Conservation (phyloP, 129 eudicot species). For the Silybum marianum region DNA sequence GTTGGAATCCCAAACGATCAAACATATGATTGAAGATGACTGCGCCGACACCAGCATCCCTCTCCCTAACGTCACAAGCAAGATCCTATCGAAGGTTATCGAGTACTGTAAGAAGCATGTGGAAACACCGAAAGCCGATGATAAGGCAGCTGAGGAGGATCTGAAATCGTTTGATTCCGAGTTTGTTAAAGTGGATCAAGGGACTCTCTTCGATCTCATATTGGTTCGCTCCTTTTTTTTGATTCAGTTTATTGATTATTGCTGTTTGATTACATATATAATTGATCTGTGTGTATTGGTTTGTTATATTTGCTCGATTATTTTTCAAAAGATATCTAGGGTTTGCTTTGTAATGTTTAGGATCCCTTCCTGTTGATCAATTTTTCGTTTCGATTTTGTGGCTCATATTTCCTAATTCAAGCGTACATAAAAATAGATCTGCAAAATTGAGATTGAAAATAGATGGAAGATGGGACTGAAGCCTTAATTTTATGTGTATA, state of each 20-base stretch:
- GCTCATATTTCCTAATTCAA: background rate
- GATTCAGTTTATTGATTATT: background rate
- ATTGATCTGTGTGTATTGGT: background rate
- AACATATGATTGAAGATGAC: slow-evolving; percentile 77
- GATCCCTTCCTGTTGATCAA: background rate
- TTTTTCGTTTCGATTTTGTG: background rate
- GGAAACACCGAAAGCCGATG: slow-evolving; percentile 45
- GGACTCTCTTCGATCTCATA: slow-evolving; percentile 77
- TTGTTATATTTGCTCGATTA: background rate
- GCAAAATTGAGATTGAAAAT: background rate
- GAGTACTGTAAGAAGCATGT: slow-evolving; percentile 91
- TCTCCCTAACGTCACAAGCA: slow-evolving; percentile 67
- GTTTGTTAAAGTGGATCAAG: slow-evolving; percentile 76
- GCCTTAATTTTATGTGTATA: background rate
- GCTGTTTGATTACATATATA: background rate
- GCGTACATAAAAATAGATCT: background rate
- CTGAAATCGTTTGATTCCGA: slow-evolving; percentile 67
- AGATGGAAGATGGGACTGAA: background rate
- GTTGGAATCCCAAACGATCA: slow-evolving; percentile 66
- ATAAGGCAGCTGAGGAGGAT: slow-evolving; percentile 54
- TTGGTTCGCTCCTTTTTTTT: slow-evolving; percentile 38
- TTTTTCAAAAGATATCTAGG: slow-evolving; percentile 7
- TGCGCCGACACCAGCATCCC: slow-evolving; percentile 64
- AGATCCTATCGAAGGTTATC: slow-evolving; percentile 80
- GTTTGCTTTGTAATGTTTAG: background rate